Evolutionary conservation across 768 basidiomycete species (phyloP).

Genomic region (Lactarius vividus): DNA sequence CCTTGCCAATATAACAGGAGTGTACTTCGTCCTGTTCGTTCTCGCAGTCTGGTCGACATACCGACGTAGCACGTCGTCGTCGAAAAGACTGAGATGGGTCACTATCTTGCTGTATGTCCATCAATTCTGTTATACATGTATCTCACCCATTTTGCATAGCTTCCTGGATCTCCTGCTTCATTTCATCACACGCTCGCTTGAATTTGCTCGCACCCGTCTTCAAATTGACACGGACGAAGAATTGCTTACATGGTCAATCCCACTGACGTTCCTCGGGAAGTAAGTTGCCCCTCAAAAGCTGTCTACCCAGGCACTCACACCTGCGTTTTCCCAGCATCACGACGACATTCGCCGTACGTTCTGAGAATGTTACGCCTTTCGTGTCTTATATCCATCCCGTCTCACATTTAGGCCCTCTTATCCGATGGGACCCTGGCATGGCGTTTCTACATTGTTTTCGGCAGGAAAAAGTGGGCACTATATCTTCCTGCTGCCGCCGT

Average conservation of each 20-base stretch:
- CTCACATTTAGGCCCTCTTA: constrained; percentile 24
- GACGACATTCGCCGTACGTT: constrained; percentile 12
- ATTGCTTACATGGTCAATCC: constrained; percentile 26
- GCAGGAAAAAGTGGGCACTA: constrained; percentile 28
- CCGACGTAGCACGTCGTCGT: constrained; percentile 6
- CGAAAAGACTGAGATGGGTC: constrained; percentile 26
- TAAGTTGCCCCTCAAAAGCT: background rate
- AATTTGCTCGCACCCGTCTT: constrained; percentile 28
- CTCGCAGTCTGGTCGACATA: constrained; percentile 30
- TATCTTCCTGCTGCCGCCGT: constrained; percentile 27
- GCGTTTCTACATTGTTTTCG: constrained; percentile 31
- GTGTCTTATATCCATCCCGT: background rate
- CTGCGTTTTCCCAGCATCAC: constrained; percentile 5
- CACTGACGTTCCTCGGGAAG: constrained; percentile 20
- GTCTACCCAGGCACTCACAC: background rate
- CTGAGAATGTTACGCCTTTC: background rate
- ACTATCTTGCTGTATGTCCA: constrained; percentile 27
- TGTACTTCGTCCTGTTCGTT: constrained; percentile 29
- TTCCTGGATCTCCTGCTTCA: constrained; percentile 29
- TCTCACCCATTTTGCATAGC: constrained; percentile 14
- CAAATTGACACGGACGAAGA: constrained; percentile 20
- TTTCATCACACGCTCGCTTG: constrained; percentile 29
- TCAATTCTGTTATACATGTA: constrained; percentile 29
- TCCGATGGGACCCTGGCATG: constrained; percentile 31
- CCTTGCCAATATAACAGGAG: constrained; percentile 19